phyloP scores from a whole-genome alignment of 352 stramenopile genomes.

The Phytophthora boehmeriae region DNA sequence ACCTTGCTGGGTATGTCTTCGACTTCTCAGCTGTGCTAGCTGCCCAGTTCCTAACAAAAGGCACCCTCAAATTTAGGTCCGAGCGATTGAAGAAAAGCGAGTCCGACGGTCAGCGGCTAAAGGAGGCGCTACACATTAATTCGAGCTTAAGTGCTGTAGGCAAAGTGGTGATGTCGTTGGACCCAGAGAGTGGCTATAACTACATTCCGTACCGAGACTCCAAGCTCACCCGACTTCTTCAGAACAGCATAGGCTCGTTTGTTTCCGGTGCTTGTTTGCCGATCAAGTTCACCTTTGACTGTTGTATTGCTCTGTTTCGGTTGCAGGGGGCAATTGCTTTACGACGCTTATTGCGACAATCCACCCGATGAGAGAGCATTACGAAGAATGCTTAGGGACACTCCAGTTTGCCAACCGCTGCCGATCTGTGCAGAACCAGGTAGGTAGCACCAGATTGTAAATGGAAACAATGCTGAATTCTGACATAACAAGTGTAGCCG shows the following conservation, averaged over 20 bases:
- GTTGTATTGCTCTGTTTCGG: not conserved
- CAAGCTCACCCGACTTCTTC: constrained; percentile 81
- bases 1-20: constrained; percentile 61
- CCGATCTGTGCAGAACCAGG: constrained; percentile 90
- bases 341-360: constrained; percentile 88
- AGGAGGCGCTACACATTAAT: constrained; percentile 89
- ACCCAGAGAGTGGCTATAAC: constrained; percentile 87
- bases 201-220: constrained; percentile 89
- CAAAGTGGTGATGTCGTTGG: constrained; percentile 89
- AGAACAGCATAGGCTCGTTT: constrained; percentile 81
- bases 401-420: constrained; percentile 92
- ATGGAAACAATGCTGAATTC: constrained; percentile 3
- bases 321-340: constrained; percentile 83
- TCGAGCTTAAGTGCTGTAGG: constrained; percentile 83
- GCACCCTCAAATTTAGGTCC: constrained; percentile 37
- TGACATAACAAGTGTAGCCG: constrained; percentile 31
- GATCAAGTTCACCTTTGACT: not conserved
- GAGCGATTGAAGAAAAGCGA: constrained; percentile 89
- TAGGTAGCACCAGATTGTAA: constrained; percentile 11
- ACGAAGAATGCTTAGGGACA: constrained; percentile 91
- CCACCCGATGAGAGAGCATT: constrained; percentile 89
- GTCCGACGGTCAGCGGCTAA: constrained; percentile 83
- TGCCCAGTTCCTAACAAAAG: not conserved
- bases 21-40: not conserved
- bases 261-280: not conserved